Conservation (phyloP, 2,329 filamentous ascomycete species). For the Colletotrichum camelliae region DNA sequence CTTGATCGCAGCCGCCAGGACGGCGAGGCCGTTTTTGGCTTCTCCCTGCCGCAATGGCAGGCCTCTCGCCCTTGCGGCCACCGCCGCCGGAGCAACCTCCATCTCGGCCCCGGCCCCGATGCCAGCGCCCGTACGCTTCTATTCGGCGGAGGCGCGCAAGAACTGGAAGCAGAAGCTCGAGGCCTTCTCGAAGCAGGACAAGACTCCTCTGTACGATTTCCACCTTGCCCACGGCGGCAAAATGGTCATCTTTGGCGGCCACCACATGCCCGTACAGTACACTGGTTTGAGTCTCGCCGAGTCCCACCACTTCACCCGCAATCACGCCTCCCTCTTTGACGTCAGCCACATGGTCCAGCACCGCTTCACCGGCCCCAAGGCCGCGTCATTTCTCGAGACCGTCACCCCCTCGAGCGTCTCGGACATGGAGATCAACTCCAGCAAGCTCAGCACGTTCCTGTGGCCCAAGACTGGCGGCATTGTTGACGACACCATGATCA, state of each 20-base stretch:
- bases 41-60: slow-evolving; percentile 6
- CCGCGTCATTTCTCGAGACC: slow-evolving; percentile 79
- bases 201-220: slow-evolving; percentile 80
- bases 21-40: slow-evolving; percentile 6
- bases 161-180: slow-evolving; percentile 24
- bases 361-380: slow-evolving; percentile 80
- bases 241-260: slow-evolving; percentile 96
- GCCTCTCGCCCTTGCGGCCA: not conserved
- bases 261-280: slow-evolving; percentile 93
- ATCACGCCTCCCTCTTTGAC: slow-evolving; percentile 90
- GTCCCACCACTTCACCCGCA: slow-evolving; percentile 89
- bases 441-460: slow-evolving; percentile 84
- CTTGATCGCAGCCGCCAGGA: slow-evolving; percentile 8
- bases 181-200: slow-evolving; percentile 46
- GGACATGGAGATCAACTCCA: slow-evolving; percentile 68
- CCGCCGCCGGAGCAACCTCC: slow-evolving; percentile 3
- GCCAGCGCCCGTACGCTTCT: not conserved
- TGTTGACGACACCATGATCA: slow-evolving; percentile 92
- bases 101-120: slow-evolving; percentile 1
- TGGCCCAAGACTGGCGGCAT: slow-evolving; percentile 86
- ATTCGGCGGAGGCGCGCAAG: slow-evolving; percentile 6
- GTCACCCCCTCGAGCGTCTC: slow-evolving; percentile 80
- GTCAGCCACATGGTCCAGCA: slow-evolving; percentile 98
- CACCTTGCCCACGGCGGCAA: slow-evolving; percentile 82
- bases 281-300: slow-evolving; percentile 75